Conservation (phyloP, 306 rosid species). For the Vigna radiata region DNA sequence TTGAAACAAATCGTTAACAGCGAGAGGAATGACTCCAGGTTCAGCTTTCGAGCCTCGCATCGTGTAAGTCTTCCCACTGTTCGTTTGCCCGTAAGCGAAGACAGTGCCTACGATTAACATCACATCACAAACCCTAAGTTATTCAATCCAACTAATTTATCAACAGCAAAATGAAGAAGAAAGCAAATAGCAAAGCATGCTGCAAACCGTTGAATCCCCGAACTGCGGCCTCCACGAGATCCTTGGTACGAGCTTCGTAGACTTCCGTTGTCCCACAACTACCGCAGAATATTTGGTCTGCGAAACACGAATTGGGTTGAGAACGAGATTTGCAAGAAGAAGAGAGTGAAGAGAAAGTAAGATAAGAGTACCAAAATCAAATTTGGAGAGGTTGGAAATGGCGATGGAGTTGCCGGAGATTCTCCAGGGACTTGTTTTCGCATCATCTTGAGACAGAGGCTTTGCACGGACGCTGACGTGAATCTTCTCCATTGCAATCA, state of each 20-base stretch:
- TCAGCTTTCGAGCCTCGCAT: constrained; percentile 82
- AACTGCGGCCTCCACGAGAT: constrained; percentile 82
- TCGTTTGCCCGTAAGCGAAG: constrained; percentile 96
- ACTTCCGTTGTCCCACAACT: constrained; percentile 65
- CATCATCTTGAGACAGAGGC: constrained; percentile 79
- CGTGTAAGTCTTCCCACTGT: constrained; percentile 92
- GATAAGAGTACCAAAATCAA: constrained; percentile 72
- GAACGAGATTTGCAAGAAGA: background rate
- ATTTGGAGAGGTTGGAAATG: constrained; percentile 65
- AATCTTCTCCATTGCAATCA: constrained; percentile 73
- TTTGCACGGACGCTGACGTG: constrained; percentile 83
- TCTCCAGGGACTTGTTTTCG: constrained; percentile 75
- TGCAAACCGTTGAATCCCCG: constrained; percentile 79
- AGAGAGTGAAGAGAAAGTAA: background rate
- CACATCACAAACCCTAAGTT: constrained; percentile 38
- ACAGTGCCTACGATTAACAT: constrained; percentile 72
- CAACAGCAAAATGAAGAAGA: background rate
- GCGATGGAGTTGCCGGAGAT: constrained; percentile 75
- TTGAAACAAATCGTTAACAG: constrained; percentile 72
- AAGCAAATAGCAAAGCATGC: background rate
- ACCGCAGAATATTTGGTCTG: constrained; percentile 73
- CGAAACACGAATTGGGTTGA: background rate
- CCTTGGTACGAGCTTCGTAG: constrained; percentile 77
- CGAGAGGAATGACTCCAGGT: constrained; percentile 92
- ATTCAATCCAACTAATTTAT: background rate